A percentile compares a stretch with the other conserved stretches of the same genome.
Evolutionary conservation across 2,329 filamentous ascomycete genomes (phyloP).

Genomic region (Aotearoamyces nothofagi): DNA sequence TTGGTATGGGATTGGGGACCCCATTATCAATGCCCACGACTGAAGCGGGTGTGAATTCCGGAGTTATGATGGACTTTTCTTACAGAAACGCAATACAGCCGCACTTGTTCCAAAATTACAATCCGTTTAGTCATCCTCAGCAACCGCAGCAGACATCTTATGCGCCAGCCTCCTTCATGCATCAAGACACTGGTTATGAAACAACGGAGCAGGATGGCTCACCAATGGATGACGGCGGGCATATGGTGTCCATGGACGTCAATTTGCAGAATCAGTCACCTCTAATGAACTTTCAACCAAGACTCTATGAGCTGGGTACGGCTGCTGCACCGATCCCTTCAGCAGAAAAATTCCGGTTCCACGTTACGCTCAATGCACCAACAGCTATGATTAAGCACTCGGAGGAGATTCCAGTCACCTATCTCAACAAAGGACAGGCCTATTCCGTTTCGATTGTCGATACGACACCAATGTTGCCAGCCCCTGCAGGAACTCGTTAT

Average conservation of each 20-base stretch:
- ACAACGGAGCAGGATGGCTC: constrained; percentile 63
- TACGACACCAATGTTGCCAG: constrained; percentile 45
- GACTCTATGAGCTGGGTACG: constrained; percentile 30
- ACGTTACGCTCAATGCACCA: constrained; percentile 79
- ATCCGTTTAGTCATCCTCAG: constrained; percentile 53
- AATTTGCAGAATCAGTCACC: constrained; percentile 46
- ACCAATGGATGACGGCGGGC: constrained; percentile 43
- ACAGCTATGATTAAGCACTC: constrained; percentile 89
- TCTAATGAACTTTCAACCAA: constrained; percentile 40
- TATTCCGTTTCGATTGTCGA: constrained; percentile 80
- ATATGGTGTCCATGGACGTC: constrained; percentile 40
- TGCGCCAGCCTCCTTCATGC: constrained; percentile 66
- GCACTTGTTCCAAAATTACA: constrained; percentile 50
- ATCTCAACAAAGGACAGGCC: constrained; percentile 93
- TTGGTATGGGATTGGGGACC: constrained; percentile 40
- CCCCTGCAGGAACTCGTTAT: constrained; percentile 52
- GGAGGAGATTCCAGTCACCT: constrained; percentile 92
- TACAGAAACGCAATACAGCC: constrained; percentile 41
- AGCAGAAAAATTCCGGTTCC: constrained; percentile 71
- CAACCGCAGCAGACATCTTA: constrained; percentile 36
- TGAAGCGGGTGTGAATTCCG: constrained; percentile 45
- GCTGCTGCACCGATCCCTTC: constrained; percentile 32
- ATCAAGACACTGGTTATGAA: constrained; percentile 68
- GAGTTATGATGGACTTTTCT: constrained; percentile 46
- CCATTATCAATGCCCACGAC: constrained; percentile 67